Base-by-base conservation (phyloP, 2,329 filamentous ascomycete species). In the Colletotrichum tanaceti region DNA sequence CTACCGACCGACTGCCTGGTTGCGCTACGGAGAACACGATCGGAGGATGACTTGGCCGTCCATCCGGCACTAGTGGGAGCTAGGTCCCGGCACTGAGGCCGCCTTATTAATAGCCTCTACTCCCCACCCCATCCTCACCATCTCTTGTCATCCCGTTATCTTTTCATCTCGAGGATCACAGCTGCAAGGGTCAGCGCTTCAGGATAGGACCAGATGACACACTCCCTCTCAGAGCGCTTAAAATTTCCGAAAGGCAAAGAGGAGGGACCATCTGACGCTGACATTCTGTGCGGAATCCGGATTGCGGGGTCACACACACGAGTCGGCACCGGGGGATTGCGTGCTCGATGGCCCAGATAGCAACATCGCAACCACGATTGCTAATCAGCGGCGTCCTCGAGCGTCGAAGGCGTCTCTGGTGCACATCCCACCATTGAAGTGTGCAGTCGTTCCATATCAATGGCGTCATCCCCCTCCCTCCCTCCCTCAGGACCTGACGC, bases 321-420 rank as follows among this genome's bases (percentile, higher is more conserved):
- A 60, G 65, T 65, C 44, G 32, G 62, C 38, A 65, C 55, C 55
- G 44, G 43, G 38, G 43, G 49, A 69, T 69, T 65, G 66, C 66
- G 66, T 69, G 66, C 66, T 69, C 46, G 20, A 46, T 39, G 49
- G 55, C 57, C 62, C 44, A 54, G 50, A 65, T 69, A 66, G 62
- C 62, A 69, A 69, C 66, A 69, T 69, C 52, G 50, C 62, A 39
- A 41, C 35, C 55, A 64, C 47, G 9, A 66, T 61, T 69, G 22
- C 50, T 66, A 66, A 69, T 69, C 66, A 61, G 32, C 38, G n/a
- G 38, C 35, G 13, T 46, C 22, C 11, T 46, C 18, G 49, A 44
- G 24, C 43, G 39, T 44, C 16, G 55, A 44, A 24, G 43, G 39
- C 41, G 38, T 52, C 46, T 32, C 18, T 43, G 32, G 58, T 50